A percentile compares a stretch with the other conserved stretches of the same genome.
Evolutionary conservation across 2,329 filamentous ascomycete genomes (phyloP).

Genomic region (Botrytis galanthina): DNA sequence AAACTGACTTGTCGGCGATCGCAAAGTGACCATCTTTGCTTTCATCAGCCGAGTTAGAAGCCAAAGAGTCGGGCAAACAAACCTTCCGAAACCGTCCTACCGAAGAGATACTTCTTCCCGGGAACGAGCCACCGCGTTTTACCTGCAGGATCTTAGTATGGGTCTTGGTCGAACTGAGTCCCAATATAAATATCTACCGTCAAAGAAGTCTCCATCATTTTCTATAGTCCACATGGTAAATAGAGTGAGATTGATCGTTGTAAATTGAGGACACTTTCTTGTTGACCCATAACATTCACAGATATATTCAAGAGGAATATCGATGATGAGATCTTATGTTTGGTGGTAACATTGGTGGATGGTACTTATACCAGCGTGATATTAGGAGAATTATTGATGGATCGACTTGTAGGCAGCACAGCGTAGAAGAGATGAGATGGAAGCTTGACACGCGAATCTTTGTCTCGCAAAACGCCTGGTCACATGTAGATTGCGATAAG

Average conservation of each 20-base stretch:
- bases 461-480: not conserved
- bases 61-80: not conserved
- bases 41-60: not conserved
- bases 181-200: not conserved
- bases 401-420: not conserved
- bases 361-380: not conserved
- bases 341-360: not conserved
- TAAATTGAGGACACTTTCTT: not conserved
- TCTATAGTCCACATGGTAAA: constrained; percentile 9
- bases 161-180: not conserved
- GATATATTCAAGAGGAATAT: not conserved
- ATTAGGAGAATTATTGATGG: not conserved
- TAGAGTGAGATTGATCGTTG: not conserved
- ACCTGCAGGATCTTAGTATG: constrained; percentile 43
- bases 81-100: constrained; percentile 70
- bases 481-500: constrained; percentile 11
- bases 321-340: too few relatives aligned
- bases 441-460: constrained; percentile 8
- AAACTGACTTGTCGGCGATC: constrained; percentile 79
- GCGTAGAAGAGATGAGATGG: not conserved
- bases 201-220: constrained; percentile 7
- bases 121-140: constrained; percentile 81
- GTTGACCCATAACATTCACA: not conserved
- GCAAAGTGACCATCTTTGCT: constrained; percentile 60
- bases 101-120: constrained; percentile 81